Evolutionary conservation across 2,329 filamentous ascomycete species (phyloP), one percentile per base, ranked within the genome.

Genomic region (Colletotrichum horii): DNA sequence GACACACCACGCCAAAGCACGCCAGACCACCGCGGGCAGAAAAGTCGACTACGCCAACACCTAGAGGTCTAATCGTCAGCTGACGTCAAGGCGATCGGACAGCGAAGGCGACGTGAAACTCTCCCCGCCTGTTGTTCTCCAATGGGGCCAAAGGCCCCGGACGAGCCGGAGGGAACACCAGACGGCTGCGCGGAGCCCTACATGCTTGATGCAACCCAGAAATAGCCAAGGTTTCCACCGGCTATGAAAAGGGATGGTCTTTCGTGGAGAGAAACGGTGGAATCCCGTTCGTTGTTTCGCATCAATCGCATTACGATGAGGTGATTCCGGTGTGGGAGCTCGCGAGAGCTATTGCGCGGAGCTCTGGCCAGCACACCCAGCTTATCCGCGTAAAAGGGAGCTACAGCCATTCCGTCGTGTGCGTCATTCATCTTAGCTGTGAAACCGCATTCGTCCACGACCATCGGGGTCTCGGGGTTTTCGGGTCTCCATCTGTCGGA

Each of bases 31-130:
- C 30, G 55, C 38, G 64, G 56, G 64, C 64, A 65, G 60, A 56
- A 38, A 36, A 15, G n/a, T 19, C 19, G 24, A 15, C 28, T 61
- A 66, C 43, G 64, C 64, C 48, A 69, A 43, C 73, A 65, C 48
- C 56, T 30, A 26, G 32, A 68, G 28, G 24, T 71, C 61, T 58
- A 75, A 34, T 75, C 43, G 72, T 71, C 67, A 70, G 71, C 76
- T 77, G 76, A 77, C 76, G 76, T 77, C 76, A 77, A 77, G 48
- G 71, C 58, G 74, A 65, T 38, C 76, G 70, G 65, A 69, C 76
- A 74, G 16, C 64, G n/a, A 32, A 58, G 48, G 62, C 62, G 12
- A 72, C 26, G 56, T 75, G 74, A 75, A 75, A 75, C 74, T 65
- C 58, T 69, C 64, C 56, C 70, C 56, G 62, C 64, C 14, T 58